phyloP scores from a whole-genome alignment of 2,329 filamentous ascomycete species.

The Alternaria infectoria region DNA sequence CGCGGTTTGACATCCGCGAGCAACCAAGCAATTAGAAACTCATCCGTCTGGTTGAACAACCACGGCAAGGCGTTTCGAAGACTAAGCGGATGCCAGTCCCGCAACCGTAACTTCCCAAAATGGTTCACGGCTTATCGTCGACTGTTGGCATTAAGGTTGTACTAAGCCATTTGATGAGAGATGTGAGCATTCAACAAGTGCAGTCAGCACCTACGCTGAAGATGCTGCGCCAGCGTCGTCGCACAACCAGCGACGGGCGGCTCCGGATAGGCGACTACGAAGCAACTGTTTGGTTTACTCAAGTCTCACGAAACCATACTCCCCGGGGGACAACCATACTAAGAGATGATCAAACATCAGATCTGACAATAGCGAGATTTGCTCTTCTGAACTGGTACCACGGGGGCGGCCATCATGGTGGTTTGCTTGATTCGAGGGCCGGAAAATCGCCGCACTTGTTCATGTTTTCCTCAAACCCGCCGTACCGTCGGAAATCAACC shows the following conservation, averaged over 20 bases:
- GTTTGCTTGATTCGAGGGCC: conserved; percentile 10
- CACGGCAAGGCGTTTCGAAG: background rate
- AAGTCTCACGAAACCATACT: conserved; percentile 28
- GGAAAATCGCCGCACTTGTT: background rate
- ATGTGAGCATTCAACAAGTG: background rate
- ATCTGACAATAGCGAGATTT: conserved; percentile 2
- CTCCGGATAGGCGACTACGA: conserved; percentile 16
- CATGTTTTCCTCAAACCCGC: conserved; percentile 2
- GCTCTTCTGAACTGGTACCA: background rate
- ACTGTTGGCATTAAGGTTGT: background rate
- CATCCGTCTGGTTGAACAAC: conserved; percentile 6
- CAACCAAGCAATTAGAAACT: conserved; percentile 15
- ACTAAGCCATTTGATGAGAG: background rate
- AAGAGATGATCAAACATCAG: conserved; percentile 1
- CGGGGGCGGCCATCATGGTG: background rate
- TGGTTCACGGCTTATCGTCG: background rate
- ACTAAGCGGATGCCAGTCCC: background rate
- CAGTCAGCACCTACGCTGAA: background rate
- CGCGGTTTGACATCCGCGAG: conserved; percentile 22
- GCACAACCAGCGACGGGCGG: conserved; percentile 7
- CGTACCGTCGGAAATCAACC: conserved; percentile 1
- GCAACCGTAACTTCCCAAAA: background rate
- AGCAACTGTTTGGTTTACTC: conserved; percentile 1
- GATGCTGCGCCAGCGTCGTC: background rate
- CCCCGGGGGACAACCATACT: conserved; percentile 8